Percentiles rank a stretch among this genome's conserved stretches.
Conservation (phyloP, 1,284 basidiomycete species). For the Rhodotorula sp. region DNA sequence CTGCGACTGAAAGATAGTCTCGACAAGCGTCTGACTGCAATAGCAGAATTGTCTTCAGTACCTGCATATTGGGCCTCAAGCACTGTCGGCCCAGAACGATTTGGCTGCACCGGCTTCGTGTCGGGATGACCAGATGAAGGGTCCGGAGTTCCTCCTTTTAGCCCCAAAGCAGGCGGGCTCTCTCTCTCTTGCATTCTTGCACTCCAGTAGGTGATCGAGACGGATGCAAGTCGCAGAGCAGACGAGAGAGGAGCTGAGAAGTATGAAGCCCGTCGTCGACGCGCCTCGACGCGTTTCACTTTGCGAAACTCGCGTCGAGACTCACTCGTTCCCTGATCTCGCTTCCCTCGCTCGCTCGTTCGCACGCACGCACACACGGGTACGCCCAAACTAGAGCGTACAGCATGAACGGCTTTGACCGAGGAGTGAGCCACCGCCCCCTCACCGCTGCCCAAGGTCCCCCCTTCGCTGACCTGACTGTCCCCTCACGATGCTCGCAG, state of each 20-base stretch:
- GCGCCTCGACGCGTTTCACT: background rate
- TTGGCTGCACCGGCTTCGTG: too few species aligned
- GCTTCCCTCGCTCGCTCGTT: background rate
- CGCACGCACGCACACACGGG: background rate
- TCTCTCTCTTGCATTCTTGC: too few species aligned
- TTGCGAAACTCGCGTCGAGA: background rate
- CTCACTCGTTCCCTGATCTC: background rate
- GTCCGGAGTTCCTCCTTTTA: too few species aligned
- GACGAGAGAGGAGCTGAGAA: background rate
- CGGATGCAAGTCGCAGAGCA: background rate
- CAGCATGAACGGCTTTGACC: constrained; percentile 9
- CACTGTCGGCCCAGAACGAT: too few species aligned
- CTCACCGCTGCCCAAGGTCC: background rate
- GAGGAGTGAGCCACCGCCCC: background rate
- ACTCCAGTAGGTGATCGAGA: too few species aligned
- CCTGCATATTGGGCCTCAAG: too few species aligned
- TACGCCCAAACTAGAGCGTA: background rate
- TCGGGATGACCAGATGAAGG: too few species aligned
- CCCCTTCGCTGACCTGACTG: background rate
- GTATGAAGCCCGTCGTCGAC: background rate
- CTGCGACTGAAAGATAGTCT: too few species aligned
- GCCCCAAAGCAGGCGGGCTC: too few species aligned
- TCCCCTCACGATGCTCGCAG: background rate
- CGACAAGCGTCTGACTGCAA: too few species aligned
- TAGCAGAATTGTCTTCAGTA: too few species aligned